A percentile compares a stretch with the other conserved stretches of the same genome.
phyloP scores from a whole-genome alignment of 345 rosid species.

The Durio zibethinus region DNA sequence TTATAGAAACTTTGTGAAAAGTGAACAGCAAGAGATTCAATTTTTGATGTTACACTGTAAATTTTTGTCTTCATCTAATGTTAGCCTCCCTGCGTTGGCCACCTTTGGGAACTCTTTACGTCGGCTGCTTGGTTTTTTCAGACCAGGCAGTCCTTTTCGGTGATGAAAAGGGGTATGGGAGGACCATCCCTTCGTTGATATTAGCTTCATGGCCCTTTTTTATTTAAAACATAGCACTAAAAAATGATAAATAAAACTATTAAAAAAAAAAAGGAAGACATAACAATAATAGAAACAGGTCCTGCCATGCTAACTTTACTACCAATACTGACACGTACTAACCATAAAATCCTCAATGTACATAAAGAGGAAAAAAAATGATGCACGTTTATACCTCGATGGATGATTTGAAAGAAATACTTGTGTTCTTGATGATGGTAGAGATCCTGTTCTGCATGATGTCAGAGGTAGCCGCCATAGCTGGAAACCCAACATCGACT shows the following conservation, averaged over 20 bases:
- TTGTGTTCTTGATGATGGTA: not conserved
- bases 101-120: too few relatives aligned
- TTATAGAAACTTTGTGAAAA: conserved; percentile 37
- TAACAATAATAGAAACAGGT: too few relatives aligned
- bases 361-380: not conserved
- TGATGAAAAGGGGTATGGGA: not conserved
- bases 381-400: too few relatives aligned
- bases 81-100: not conserved
- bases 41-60: not conserved
- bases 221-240: too few relatives aligned
- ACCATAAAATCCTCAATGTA: not conserved
- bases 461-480: not conserved
- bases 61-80: not conserved
- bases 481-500: conserved; percentile 3
- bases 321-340: not conserved
- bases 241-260: too few relatives aligned
- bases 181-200: too few relatives aligned
- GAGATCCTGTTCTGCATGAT: not conserved
- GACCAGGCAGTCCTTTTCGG: not conserved
- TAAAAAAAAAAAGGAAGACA: too few relatives aligned
- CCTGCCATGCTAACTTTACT: not conserved
- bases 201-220: too few relatives aligned
- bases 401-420: not conserved
- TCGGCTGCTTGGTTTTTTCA: too few relatives aligned
- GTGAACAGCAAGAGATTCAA: conserved; percentile 40